Evolutionary conservation across 441 rosid species (phyloP), one percentile per base, ranked within the genome.

Genomic region (Corymbia calophylla): DNA sequence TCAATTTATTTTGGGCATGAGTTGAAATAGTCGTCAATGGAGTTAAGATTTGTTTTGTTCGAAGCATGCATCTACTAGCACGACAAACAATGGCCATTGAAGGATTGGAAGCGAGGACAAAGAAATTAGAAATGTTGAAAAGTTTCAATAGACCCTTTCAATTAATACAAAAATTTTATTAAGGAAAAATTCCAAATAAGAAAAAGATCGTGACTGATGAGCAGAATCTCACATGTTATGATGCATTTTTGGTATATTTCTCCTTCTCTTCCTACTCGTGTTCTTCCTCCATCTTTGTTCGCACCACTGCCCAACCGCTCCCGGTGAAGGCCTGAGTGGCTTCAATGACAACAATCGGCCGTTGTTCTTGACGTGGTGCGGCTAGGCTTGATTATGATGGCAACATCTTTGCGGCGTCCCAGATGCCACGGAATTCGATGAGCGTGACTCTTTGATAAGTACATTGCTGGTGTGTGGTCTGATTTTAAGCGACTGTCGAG

Each of bases 161-260:
- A 1, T 21, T 68, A 58, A 58, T 58, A 25, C 4, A 25, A 58
- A 58, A 58, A 25, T 4, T 9, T 25, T 4, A 58, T 4, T 25
- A 9, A 58, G 60, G 25, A 58, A 23, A 58, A 58, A 0, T 2
- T 25, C 25, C 6, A 58, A 58, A 58, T 58, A 25, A 58, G 64
- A 25, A 9, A n/a, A n/a, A n/a, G n/a, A n/a, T n/a, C n/a, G 10
- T 0, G 17, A 0, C 6, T 1, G 0, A 6, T 12, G 0, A 0
- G 31, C 31, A 27, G 66, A 15, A 60, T 60, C 31, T 60, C 66
- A 60, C 31, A 27, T 12, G 31, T 3, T 12, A 27, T 60, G 31
- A 5, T 27, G 66, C 16, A 60, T 60, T 5, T 60, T 60, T 0
- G 1, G 27, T 7, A 60, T 27, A 6, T 13, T 60, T 27, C 12